phyloP scores from a whole-genome alignment of 1,284 basidiomycete species.

The Macrocybe sp. region DNA sequence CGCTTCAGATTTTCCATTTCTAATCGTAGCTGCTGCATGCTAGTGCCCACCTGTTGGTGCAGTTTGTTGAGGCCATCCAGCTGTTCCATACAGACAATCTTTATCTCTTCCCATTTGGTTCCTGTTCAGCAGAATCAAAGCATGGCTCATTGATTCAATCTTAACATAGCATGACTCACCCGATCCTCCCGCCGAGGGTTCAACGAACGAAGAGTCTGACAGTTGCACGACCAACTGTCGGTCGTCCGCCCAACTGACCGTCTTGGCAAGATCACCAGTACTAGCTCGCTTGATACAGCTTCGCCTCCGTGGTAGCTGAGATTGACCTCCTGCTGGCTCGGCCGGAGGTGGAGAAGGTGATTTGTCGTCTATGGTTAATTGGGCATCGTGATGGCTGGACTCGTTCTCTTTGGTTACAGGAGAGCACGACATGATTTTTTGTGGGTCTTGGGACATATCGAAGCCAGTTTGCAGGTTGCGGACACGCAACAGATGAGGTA shows the following conservation, averaged over 20 bases:
- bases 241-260: conserved; percentile 71
- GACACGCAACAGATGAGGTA: conserved; percentile 22
- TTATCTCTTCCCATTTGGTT: conserved; percentile 51
- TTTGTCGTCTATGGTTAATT: conserved; percentile 4
- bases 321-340: conserved; percentile 6
- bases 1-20: conserved; percentile 54
- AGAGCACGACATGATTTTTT: conserved; percentile 12
- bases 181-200: conserved; percentile 49
- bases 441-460: conserved; percentile 16
- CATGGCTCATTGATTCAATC: background rate
- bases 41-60: conserved; percentile 48
- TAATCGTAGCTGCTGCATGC: conserved; percentile 45
- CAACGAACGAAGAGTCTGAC: conserved; percentile 46
- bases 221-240: conserved; percentile 52
- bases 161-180: conserved; percentile 33
- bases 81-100: conserved; percentile 52
- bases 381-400: background rate
- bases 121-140: conserved; percentile 25
- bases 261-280: conserved; percentile 53
- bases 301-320: conserved; percentile 39
- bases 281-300: conserved; percentile 63
- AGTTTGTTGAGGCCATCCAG: conserved; percentile 51
- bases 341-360: conserved; percentile 2
- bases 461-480: conserved; percentile 15
- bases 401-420: conserved; percentile 1